These are phyloP conservation scores for Mortierella sp. DNA, from an alignment of 371 early-diverging fungal genomes.

Conservation along the genomic window DNA sequence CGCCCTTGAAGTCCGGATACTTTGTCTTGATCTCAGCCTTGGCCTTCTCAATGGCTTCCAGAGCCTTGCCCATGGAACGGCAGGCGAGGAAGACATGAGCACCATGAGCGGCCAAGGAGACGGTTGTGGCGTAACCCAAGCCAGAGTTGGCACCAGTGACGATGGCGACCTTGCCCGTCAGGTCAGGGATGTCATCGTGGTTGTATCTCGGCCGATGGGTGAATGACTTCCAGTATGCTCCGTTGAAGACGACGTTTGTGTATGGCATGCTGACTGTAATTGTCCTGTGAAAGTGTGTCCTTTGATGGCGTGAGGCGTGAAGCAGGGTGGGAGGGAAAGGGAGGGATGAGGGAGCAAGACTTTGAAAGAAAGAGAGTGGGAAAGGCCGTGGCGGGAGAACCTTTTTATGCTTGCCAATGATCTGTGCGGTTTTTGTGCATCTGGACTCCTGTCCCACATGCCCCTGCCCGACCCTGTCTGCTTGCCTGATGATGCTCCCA, in stretches of 20 bases:
- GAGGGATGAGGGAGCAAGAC: neutral
- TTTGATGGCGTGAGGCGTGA: neutral
- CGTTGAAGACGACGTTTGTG: slow-evolving; percentile 35
- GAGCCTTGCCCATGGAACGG: slow-evolving; percentile 61
- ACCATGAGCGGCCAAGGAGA: slow-evolving; percentile 69
- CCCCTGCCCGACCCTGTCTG: too few species aligned
- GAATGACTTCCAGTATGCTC: slow-evolving; percentile 47
- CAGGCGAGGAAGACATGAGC: slow-evolving; percentile 74
- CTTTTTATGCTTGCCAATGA: slow-evolving; percentile 1
- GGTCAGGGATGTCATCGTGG: slow-evolving; percentile 66
- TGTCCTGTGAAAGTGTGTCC: neutral
- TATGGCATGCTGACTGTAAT: slow-evolving; percentile 26
- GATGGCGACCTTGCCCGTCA: slow-evolving; percentile 72
- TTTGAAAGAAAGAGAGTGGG: neutral
- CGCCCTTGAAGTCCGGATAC: slow-evolving; percentile 13
- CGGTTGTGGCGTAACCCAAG: slow-evolving; percentile 70
- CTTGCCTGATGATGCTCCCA: too few species aligned
- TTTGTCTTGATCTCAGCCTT: slow-evolving; percentile 50
- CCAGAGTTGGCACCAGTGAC: slow-evolving; percentile 83
- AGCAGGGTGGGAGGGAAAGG: neutral
- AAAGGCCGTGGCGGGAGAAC: too few species aligned
- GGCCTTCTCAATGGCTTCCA: slow-evolving; percentile 62
- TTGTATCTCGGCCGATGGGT: slow-evolving; percentile 34
- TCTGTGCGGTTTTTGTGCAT: too few species aligned
- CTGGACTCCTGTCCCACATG: too few species aligned